phyloP scores from a whole-genome alignment of 805 yeast species.

The Ogataea populi-albae region DNA sequence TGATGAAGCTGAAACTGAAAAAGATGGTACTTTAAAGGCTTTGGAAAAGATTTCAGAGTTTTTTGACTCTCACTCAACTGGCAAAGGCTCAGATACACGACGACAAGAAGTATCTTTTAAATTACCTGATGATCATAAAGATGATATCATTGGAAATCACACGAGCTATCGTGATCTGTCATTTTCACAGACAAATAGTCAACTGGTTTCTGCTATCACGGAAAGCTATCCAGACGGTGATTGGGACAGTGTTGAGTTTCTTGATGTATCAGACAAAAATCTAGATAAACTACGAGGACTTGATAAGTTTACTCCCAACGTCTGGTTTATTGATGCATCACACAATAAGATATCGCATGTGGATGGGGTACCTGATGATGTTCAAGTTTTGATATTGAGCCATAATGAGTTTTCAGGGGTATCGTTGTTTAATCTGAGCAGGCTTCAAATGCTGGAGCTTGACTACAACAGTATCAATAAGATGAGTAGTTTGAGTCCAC shows the following conservation, averaged over 20 bases:
- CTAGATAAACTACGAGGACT: constrained; percentile 44
- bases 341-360: constrained; percentile 41
- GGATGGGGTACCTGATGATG: constrained; percentile 43
- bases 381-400: constrained; percentile 39
- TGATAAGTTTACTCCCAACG: constrained; percentile 42
- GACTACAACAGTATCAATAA: constrained; percentile 36
- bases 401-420: constrained; percentile 39
- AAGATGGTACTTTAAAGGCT: constrained; percentile 15
- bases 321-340: constrained; percentile 39
- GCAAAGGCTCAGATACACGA: not conserved
- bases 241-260: constrained; percentile 41
- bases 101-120: constrained; percentile 23
- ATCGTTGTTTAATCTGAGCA: constrained; percentile 40
- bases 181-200: constrained; percentile 44
- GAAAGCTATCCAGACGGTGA: constrained; percentile 38
- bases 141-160: not conserved
- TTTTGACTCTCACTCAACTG: constrained; percentile 6
- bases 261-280: constrained; percentile 34
- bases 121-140: constrained; percentile 12
- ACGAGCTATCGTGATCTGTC: constrained; percentile 34
- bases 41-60: constrained; percentile 24
- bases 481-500: constrained; percentile 35
- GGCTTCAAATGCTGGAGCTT: constrained; percentile 43
- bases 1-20: constrained; percentile 1
- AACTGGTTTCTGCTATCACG: constrained; percentile 45